These are phyloP conservation scores for Nicotiana tomentosiformis DNA, from an alignment of 257 asterid genomes.

Conservation along the genomic window DNA sequence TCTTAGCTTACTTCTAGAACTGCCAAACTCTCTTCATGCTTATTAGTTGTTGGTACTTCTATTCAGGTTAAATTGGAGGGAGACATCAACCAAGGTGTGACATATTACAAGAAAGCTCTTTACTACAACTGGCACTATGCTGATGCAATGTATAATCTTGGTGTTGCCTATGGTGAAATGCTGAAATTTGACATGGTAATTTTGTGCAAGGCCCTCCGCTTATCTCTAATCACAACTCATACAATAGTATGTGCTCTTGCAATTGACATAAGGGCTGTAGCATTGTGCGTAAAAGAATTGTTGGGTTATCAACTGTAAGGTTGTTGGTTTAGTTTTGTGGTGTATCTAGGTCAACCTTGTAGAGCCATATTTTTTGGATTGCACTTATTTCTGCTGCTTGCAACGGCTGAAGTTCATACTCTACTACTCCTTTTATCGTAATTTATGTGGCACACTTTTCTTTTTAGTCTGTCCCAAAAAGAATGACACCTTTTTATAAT, in stretches of 20 bases:
- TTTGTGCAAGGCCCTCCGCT: slow-evolving; percentile 4
- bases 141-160: slow-evolving; percentile 99
- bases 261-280: neutral
- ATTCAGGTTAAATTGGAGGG: slow-evolving; percentile 97
- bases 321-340: slow-evolving; percentile 3
- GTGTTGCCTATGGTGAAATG: slow-evolving; percentile 99
- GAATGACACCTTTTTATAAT: neutral
- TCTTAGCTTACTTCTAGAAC: neutral
- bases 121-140: slow-evolving; percentile 98
- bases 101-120: slow-evolving; percentile 87
- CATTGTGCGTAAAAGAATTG: neutral
- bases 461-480: neutral
- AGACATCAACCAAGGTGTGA: slow-evolving; percentile 84
- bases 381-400: neutral
- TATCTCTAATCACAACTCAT: neutral
- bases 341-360: neutral
- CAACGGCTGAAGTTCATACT: neutral
- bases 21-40: neutral
- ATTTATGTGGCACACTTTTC: neutral
- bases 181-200: slow-evolving; percentile 97
- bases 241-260: neutral
- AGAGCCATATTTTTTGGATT: neutral
- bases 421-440: neutral
- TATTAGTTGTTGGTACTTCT: slow-evolving; percentile 15
- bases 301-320: neutral